A percentile compares a stretch with the other conserved stretches of the same genome.
Evolutionary conservation across 768 basidiomycete genomes (phyloP).

Genomic region (Cyclocybe aegerita): DNA sequence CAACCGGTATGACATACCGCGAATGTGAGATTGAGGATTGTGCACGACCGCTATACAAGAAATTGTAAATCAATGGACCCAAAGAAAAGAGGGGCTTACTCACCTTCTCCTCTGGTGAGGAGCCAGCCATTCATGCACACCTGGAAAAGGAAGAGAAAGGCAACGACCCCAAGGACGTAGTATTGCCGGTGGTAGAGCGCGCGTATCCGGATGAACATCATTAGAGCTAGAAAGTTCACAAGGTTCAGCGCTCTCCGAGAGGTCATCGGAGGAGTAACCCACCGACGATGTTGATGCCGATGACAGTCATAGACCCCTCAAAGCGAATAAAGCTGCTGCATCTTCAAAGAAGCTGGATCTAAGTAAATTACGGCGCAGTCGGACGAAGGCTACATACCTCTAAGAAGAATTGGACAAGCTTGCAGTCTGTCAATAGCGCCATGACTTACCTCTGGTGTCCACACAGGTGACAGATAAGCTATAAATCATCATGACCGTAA

Average conservation of each 20-base stretch:
- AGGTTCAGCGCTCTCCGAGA: neutral
- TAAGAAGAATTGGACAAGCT: neutral
- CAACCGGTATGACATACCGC: conserved; percentile 18
- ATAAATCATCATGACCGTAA: conserved; percentile 21
- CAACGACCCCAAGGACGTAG: conserved; percentile 23
- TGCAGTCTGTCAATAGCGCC: neutral
- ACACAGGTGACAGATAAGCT: conserved; percentile 43
- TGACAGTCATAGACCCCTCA: conserved; percentile 52
- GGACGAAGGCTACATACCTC: neutral
- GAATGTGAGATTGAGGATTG: conserved; percentile 32
- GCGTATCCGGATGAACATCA: conserved; percentile 54
- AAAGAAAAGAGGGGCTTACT: conserved; percentile 11
- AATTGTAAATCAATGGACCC: neutral
- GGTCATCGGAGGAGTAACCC: neutral
- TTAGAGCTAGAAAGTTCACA: conserved; percentile 27
- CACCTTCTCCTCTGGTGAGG: conserved; percentile 45
- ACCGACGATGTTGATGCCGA: conserved; percentile 49
- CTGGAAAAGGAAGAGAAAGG: conserved; percentile 39
- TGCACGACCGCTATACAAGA: conserved; percentile 32
- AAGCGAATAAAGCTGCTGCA: conserved; percentile 46
- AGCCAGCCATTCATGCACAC: conserved; percentile 50
- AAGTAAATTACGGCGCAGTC: neutral
- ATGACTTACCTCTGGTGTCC: conserved; percentile 32
- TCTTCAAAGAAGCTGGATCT: conserved; percentile 18
- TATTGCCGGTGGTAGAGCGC: conserved; percentile 33